Conservation (phyloP, 2,329 filamentous ascomycete species). For the Claviceps fusiformis region DNA sequence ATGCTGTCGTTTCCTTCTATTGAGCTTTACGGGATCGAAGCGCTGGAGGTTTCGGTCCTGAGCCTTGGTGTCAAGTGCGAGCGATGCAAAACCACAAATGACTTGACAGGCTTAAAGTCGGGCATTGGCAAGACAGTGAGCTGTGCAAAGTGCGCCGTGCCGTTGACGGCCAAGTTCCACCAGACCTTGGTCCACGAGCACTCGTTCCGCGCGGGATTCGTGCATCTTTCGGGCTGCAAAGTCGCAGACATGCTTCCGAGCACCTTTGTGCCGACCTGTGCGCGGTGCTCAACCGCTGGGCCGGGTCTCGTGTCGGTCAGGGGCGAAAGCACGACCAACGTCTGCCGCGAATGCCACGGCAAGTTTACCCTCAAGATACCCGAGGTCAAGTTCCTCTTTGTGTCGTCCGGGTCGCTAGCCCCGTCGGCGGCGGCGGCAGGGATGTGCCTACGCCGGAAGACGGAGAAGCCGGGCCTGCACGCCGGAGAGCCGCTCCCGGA, state of each 20-base stretch:
- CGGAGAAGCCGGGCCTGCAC: constrained; percentile 42
- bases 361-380: constrained; percentile 71
- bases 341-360: constrained; percentile 67
- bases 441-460: constrained; percentile 31
- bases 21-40: constrained; percentile 63
- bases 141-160: constrained; percentile 46
- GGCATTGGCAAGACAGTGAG: constrained; percentile 34
- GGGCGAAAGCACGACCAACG: constrained; percentile 58
- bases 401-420: constrained; percentile 40
- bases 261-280: constrained; percentile 67
- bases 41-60: constrained; percentile 55
- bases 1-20: constrained; percentile 65
- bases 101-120: constrained; percentile 52
- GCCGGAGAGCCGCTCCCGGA: constrained; percentile 42
- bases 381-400: constrained; percentile 62
- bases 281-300: constrained; percentile 57
- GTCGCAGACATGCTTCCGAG: constrained; percentile 66
- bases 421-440: constrained; percentile 23
- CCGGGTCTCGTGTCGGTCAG: constrained; percentile 59
- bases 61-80: constrained; percentile 64
- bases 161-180: constrained; percentile 42
- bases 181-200: constrained; percentile 59
- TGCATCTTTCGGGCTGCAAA: constrained; percentile 63
- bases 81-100: constrained; percentile 61
- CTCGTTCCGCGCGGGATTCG: constrained; percentile 62